These are phyloP conservation scores for Colletotrichum navitas DNA, from an alignment of 2,329 filamentous ascomycete species.

Conservation along the genomic window DNA sequence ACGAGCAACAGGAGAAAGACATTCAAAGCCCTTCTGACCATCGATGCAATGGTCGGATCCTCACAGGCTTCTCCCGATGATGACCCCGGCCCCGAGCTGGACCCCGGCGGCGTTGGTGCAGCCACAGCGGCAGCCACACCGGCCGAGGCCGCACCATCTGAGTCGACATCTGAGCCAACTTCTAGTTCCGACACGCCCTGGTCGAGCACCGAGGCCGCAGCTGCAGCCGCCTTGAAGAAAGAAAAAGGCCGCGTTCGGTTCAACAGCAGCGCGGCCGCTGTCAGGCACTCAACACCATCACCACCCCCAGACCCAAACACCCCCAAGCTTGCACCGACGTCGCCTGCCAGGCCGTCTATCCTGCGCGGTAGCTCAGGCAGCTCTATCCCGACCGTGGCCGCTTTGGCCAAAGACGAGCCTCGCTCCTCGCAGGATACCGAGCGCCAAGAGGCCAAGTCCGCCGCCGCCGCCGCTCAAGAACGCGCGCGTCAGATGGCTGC, in stretches of 20 bases:
- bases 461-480: conserved; percentile 59
- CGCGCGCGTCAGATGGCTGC: conserved; percentile 58
- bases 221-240: conserved; percentile 49
- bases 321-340: conserved; percentile 16
- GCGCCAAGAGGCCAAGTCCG: conserved; percentile 42
- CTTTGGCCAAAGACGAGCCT: conserved; percentile 27
- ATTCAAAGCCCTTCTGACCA: conserved; percentile 5
- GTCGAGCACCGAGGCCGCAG: conserved; percentile 31
- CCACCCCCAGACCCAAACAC: conserved; percentile 37
- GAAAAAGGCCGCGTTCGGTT: conserved; percentile 64
- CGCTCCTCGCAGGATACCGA: conserved; percentile 44
- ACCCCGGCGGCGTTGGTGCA: conserved; percentile 29
- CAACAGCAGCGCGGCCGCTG: conserved; percentile 58
- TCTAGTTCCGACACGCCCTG: conserved; percentile 14
- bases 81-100: conserved; percentile 36
- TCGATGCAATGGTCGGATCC: conserved; percentile 41
- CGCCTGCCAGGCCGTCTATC: conserved; percentile 51
- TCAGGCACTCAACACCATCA: conserved; percentile 46
- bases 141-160: conserved; percentile 19
- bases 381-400: conserved; percentile 49
- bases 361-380: conserved; percentile 58
- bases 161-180: neutral
- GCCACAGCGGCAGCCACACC: conserved; percentile 13
- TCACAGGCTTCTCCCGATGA: conserved; percentile 40
- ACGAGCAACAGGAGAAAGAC: conserved; percentile 1